Evolutionary conservation across 2,329 filamentous ascomycete genomes (phyloP), one percentile per base, ranked within the genome.

Genomic region (Neopestalotiopsis rosae): DNA sequence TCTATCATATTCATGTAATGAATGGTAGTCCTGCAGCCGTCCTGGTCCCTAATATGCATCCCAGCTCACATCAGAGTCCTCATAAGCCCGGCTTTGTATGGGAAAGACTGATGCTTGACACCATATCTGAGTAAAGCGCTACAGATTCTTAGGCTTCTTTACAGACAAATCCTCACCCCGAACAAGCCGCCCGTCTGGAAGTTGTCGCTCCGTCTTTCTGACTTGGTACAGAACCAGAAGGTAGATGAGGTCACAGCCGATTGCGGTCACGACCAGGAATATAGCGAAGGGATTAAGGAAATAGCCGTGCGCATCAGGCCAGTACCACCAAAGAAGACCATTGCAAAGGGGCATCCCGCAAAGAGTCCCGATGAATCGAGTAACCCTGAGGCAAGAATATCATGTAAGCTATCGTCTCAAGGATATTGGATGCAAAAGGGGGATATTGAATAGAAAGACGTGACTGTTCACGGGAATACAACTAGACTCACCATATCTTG

Each of bases 261-360:
- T 67, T 14, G 79, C 80, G 0, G 80, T 79, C 0, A 77, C 80
- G 70, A 79, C 79, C 14, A 87, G 72, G 68, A 86, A 81, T 4
- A 85, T 59, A 0, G 79, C 81, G 4, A 85, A 74, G 0, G 82
- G 83, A 40, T 80, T 81, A 63, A 80, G 76, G 38, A 84, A 81
- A 72, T 85, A 87, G 12, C 79, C 80, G 72, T 87, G 83, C 1
- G 84, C 82, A 68, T 86, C 85, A 3, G 83, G 84, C 85, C 85
- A 87, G 71, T 81, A 81, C 77, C 81, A 85, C 84, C 84, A 86
- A n/a, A 83, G 74, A 58, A 85, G 71, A 9, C 75, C 74, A 66
- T 81, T 82, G 58, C 76, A 77, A 12, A 80, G 68, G 5, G 81
- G 77, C 20, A 86, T 75, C 1, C 84, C 84, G 69, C 81, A 74